Conservation (phyloP, 2,329 filamentous ascomycete species). For the Didymella arachidicola region DNA sequence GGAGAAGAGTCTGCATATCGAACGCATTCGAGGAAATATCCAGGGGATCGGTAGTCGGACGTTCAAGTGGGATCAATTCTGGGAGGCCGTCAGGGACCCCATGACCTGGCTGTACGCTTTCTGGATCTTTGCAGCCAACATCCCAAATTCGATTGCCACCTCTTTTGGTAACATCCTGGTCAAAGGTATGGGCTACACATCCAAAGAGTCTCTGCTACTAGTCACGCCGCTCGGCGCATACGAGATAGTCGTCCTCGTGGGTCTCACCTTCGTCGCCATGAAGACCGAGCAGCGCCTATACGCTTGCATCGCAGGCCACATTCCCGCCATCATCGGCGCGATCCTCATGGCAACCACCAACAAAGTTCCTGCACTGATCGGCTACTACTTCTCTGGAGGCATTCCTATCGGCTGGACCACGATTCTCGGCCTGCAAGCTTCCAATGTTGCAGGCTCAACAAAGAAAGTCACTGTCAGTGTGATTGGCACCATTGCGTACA, state of each 20-base stretch:
- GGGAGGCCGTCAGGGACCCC: slow-evolving; percentile 36
- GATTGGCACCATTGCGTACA: slow-evolving; percentile 47
- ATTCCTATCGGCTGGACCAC: slow-evolving; percentile 53
- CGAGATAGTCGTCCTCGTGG: neutral
- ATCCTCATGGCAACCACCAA: neutral
- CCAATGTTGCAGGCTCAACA: slow-evolving; percentile 45
- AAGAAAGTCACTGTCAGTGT: slow-evolving; percentile 47
- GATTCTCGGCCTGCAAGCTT: slow-evolving; percentile 49
- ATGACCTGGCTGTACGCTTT: slow-evolving; percentile 50
- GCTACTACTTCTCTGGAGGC: slow-evolving; percentile 47
- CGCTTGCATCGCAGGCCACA: neutral
- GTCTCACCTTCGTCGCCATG: neutral
- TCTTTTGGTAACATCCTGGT: slow-evolving; percentile 52
- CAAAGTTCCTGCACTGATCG: neutral
- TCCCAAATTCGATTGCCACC: slow-evolving; percentile 50
- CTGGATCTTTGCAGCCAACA: slow-evolving; percentile 50
- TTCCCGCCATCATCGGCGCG: neutral
- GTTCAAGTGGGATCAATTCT: neutral
- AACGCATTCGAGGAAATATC: neutral
- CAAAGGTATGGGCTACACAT: slow-evolving; percentile 46
- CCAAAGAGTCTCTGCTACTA: neutral
- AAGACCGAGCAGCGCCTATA: neutral
- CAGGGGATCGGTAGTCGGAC: neutral
- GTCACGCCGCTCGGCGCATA: neutral
- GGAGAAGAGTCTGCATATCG: neutral